Evolutionary conservation across 176 grass and related monocot genomes (phyloP).

Genomic region (Oryza punctata): DNA sequence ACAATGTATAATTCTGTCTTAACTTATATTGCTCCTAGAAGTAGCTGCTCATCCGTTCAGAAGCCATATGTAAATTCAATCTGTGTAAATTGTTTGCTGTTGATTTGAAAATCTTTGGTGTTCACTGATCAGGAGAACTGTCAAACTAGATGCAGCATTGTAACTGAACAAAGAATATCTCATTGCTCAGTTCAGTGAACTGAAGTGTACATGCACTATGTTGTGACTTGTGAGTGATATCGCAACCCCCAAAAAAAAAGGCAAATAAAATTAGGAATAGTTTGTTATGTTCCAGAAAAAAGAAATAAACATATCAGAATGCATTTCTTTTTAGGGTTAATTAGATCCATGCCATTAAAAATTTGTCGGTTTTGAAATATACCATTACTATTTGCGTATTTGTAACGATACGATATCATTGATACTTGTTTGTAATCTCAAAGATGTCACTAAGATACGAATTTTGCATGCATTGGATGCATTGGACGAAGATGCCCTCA

Average conservation of each 20-base stretch:
- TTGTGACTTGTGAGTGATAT: neutral
- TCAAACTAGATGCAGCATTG: neutral
- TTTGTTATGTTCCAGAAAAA: neutral
- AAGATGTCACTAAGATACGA: too few species aligned
- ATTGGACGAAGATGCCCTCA: too few species aligned
- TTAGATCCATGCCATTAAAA: too few species aligned
- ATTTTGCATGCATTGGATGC: too few species aligned
- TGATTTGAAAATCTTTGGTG: neutral
- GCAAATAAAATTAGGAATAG: neutral
- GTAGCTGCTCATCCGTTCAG: neutral
- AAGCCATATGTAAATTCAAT: constrained; percentile 36
- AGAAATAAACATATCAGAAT: neutral
- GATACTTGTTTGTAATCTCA: too few species aligned
- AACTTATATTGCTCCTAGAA: constrained; percentile 3
- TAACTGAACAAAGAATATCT: neutral
- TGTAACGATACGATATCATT: too few species aligned
- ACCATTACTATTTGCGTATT: too few species aligned
- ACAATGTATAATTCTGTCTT: neutral
- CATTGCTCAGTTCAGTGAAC: neutral
- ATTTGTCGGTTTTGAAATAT: too few species aligned
- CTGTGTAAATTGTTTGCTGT: constrained; percentile 17
- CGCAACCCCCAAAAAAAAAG: neutral
- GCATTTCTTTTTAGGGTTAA: too few species aligned
- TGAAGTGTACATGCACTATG: constrained; percentile 3
- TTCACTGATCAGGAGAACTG: neutral